Evolutionary conservation across 139 green algal species (phyloP).

Genomic region (Auxenochlorella pyrenoidosa): DNA sequence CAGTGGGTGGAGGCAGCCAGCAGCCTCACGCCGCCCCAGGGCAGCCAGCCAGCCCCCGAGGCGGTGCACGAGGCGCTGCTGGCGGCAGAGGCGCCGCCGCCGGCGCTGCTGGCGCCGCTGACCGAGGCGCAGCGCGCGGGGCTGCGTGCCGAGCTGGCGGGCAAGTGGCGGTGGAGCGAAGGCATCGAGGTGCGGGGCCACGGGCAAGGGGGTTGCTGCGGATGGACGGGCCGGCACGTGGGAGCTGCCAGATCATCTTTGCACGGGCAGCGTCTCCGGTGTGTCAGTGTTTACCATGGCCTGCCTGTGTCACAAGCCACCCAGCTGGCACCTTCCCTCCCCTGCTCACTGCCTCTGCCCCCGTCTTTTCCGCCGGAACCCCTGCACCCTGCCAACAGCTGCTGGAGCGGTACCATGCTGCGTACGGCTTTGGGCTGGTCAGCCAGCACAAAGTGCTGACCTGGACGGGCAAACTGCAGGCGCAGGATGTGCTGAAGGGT

Average conservation of each 20-base stretch:
- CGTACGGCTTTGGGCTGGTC: conserved; percentile 29
- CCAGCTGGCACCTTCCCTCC: no score
- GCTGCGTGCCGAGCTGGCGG: conserved; percentile 4
- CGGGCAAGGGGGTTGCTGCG: no score
- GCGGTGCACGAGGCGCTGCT: conserved; percentile 4
- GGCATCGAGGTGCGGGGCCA: background rate
- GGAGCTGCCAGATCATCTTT: no score
- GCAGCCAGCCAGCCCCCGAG: background rate
- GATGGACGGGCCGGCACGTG: no score
- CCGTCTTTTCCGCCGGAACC: background rate
- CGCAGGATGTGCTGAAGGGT: conserved; percentile 41
- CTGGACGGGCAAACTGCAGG: conserved; percentile 41
- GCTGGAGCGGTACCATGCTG: conserved; percentile 23
- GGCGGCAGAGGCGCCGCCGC: background rate
- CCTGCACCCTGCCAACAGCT: background rate
- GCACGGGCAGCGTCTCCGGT: background rate
- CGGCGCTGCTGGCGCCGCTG: conserved; percentile 25
- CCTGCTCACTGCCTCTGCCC: no score
- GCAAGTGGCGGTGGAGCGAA: conserved; percentile 21
- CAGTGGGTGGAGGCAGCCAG: conserved; percentile 31
- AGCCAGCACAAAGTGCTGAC: conserved; percentile 29
- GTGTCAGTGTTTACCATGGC: background rate
- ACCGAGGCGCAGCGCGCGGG: conserved; percentile 13
- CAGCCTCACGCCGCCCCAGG: background rate
- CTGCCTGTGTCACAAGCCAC: no score